These are phyloP conservation scores for Trifolium dubium DNA, from an alignment of 306 rosid genomes.

Conservation along the genomic window DNA sequence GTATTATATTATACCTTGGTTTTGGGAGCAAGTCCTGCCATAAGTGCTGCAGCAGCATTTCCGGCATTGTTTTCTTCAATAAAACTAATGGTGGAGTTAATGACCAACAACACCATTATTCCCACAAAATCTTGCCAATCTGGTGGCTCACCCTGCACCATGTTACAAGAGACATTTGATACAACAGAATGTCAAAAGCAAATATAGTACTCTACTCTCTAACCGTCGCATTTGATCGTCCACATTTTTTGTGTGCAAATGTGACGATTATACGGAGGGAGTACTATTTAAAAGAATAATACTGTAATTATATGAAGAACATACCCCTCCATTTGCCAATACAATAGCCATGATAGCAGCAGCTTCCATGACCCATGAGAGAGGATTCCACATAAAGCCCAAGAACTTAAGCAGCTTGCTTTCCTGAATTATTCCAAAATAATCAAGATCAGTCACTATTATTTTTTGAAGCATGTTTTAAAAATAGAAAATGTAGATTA, in stretches of 20 bases:
- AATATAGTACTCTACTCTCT: not conserved
- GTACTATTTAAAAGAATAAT: not conserved
- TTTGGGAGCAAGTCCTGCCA: conserved; percentile 98
- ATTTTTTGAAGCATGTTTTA: not conserved
- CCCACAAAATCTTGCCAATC: conserved; percentile 94
- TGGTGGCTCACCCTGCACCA: conserved; percentile 72
- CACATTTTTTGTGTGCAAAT: too few species aligned
- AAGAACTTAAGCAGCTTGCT: conserved; percentile 73
- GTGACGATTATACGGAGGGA: not conserved
- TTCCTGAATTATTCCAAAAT: conserved; percentile 56
- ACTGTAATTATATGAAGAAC: not conserved
- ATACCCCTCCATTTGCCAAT: conserved; percentile 91
- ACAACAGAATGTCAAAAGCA: not conserved
- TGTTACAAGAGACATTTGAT: not conserved
- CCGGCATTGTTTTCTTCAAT: conserved; percentile 96
- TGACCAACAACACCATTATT: conserved; percentile 58
- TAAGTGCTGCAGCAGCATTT: conserved; percentile 91
- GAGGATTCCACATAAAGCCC: conserved; percentile 98
- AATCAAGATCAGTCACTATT: not conserved
- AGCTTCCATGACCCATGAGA: conserved; percentile 93
- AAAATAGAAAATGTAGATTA: not conserved
- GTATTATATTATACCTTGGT: conserved; percentile 55
- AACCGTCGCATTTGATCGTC: too few species aligned
- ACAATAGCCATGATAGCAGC: conserved; percentile 96
- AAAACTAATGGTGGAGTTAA: conserved; percentile 89